A percentile compares a stretch with the other conserved stretches of the same genome.
phyloP scores from a whole-genome alignment of 2,329 filamentous ascomycete genomes.

The Talaromyces piceae region DNA sequence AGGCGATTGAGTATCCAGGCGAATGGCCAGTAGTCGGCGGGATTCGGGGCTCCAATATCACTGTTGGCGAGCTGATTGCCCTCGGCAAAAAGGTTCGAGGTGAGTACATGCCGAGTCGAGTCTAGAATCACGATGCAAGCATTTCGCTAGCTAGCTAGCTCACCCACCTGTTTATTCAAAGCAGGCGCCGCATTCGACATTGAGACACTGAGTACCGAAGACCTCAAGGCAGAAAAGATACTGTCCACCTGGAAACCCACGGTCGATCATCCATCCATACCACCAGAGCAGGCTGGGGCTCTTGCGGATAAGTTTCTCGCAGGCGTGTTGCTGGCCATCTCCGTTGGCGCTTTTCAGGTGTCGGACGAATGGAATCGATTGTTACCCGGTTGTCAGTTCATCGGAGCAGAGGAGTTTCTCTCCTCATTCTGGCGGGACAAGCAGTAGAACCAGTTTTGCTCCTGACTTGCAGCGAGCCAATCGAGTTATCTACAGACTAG shows the following conservation, averaged over 20 bases:
- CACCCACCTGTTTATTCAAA: neutral
- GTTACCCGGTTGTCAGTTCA: neutral
- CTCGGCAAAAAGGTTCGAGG: neutral
- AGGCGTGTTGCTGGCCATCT: neutral
- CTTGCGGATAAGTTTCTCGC: neutral
- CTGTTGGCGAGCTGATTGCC: neutral
- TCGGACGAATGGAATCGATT: neutral
- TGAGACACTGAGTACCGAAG: neutral
- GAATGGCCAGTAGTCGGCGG: neutral
- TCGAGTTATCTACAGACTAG: no score
- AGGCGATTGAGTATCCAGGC: neutral
- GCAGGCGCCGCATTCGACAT: neutral
- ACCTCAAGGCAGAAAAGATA: neutral
- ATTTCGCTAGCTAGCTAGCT: neutral
- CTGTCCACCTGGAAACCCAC: neutral
- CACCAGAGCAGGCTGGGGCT: neutral
- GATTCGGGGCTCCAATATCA: neutral
- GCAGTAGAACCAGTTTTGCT: neutral
- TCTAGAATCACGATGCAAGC: no score
- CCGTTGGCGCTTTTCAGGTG: neutral
- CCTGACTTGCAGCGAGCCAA: no score
- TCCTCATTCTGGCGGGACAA: neutral
- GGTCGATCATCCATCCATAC: neutral
- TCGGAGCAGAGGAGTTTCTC: neutral
- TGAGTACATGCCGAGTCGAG: neutral